phyloP scores from a whole-genome alignment of 352 stramenopile genomes.

The Phytophthora colocasiae region DNA sequence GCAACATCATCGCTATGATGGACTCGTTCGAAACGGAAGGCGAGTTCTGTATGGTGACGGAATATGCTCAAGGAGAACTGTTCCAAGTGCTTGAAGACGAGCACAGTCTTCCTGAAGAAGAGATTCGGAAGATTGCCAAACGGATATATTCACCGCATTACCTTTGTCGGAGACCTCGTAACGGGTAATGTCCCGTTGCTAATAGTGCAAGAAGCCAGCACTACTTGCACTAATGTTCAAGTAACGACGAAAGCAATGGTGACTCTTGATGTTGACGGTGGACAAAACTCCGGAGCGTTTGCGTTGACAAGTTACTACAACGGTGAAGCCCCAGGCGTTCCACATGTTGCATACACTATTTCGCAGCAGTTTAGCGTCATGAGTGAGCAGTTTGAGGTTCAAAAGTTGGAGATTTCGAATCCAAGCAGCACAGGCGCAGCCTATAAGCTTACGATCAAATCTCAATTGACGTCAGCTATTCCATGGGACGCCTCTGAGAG shows the following conservation, averaged over 20 bases:
- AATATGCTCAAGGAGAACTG: slow-evolving; percentile 94
- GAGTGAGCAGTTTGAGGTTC: slow-evolving; percentile 75
- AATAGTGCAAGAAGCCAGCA: slow-evolving; percentile 8
- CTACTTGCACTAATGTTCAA: slow-evolving; percentile 11
- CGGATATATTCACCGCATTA: slow-evolving; percentile 68
- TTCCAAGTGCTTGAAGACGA: slow-evolving; percentile 95
- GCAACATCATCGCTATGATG: slow-evolving; percentile 96
- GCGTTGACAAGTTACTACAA: slow-evolving; percentile 53
- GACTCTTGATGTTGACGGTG: slow-evolving; percentile 29
- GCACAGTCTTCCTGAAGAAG: slow-evolving; percentile 85
- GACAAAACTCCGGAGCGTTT: slow-evolving; percentile 43
- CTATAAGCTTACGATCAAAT: slow-evolving; percentile 52
- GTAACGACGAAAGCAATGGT: slow-evolving; percentile 30
- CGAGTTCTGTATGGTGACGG: slow-evolving; percentile 95
- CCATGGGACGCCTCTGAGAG: slow-evolving; percentile 65
- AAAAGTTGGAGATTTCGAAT: slow-evolving; percentile 66
- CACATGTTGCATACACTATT: slow-evolving; percentile 65
- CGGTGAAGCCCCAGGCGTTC: slow-evolving; percentile 49
- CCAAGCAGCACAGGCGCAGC: slow-evolving; percentile 36
- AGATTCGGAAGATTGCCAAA: slow-evolving; percentile 90
- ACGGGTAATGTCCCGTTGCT: slow-evolving; percentile 58
- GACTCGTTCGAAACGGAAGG: slow-evolving; percentile 95
- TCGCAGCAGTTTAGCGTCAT: slow-evolving; percentile 74
- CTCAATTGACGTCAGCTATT: slow-evolving; percentile 42
- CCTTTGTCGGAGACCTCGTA: slow-evolving; percentile 68